These are phyloP conservation scores for Suhomyces maxii DNA, from an alignment of 1,139 yeast species.

Conservation along the genomic window DNA sequence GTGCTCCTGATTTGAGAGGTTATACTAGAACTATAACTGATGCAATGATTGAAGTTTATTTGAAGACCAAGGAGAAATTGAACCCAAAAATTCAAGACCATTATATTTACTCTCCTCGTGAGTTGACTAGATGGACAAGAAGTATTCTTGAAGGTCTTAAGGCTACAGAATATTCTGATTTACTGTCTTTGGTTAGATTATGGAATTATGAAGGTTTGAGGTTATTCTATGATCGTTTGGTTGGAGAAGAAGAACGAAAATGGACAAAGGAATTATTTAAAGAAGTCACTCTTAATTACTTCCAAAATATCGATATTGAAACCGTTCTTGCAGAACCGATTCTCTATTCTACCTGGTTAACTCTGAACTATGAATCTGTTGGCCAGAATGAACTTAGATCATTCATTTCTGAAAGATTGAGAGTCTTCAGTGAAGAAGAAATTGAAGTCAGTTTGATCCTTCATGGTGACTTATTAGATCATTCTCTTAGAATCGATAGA, in stretches of 20 bases:
- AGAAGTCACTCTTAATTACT: constrained; percentile 36
- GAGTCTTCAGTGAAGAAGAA: constrained; percentile 77
- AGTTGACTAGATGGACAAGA: constrained; percentile 82
- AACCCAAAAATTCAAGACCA: constrained; percentile 45
- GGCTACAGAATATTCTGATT: constrained; percentile 31
- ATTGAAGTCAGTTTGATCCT: constrained; percentile 61
- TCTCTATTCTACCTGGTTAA: constrained; percentile 73
- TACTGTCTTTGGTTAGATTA: constrained; percentile 54
- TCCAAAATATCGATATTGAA: constrained; percentile 48
- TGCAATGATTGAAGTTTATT: constrained; percentile 70
- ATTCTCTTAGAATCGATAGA: constrained; percentile 76
- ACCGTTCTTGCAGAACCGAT: constrained; percentile 50
- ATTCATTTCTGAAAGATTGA: constrained; percentile 65
- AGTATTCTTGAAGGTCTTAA: constrained; percentile 67
- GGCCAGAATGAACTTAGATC: constrained; percentile 45
- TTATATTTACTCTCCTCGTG: constrained; percentile 87
- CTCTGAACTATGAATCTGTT: constrained; percentile 62
- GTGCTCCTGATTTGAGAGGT: constrained; percentile 63
- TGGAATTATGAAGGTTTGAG: constrained; percentile 87
- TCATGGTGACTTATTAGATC: constrained; percentile 72
- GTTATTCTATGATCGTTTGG: constrained; percentile 73
- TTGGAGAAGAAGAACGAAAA: constrained; percentile 43
- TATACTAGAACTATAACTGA: constrained; percentile 53
- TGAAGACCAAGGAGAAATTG: constrained; percentile 42
- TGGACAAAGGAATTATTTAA: constrained; percentile 54